Percentiles rank a stretch among this genome's conserved stretches.
These are phyloP conservation scores for Xylaria palmicola DNA, from an alignment of 495 filamentous ascomycete genomes.

Conservation along the genomic window DNA sequence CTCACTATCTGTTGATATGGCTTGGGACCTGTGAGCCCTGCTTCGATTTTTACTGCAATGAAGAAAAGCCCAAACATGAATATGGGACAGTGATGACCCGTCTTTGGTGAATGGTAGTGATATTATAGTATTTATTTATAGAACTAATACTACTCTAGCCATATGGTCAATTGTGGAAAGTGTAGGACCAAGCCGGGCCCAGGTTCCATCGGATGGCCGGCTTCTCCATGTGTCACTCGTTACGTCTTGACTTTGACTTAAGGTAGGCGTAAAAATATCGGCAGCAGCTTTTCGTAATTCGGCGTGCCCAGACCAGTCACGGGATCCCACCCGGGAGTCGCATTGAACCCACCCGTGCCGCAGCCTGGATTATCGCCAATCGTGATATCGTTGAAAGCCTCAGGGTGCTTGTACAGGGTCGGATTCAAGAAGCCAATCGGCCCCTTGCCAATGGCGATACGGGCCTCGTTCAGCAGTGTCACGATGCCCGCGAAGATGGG, in stretches of 20 bases:
- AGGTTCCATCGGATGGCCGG: too few species aligned
- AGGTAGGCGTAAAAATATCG: slow-evolving; percentile 14
- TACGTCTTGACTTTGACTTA: neutral
- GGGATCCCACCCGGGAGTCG: slow-evolving; percentile 40
- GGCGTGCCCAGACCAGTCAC: slow-evolving; percentile 39
- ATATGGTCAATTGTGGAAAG: too few species aligned
- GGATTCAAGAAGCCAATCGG: slow-evolving; percentile 67
- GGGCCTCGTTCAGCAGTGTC: slow-evolving; percentile 61
- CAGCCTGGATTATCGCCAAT: slow-evolving; percentile 59
- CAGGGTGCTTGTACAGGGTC: slow-evolving; percentile 57
- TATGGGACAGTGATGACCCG: too few species aligned
- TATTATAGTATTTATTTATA: too few species aligned
- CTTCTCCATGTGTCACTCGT: too few species aligned
- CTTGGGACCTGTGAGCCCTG: too few species aligned
- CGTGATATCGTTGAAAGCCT: slow-evolving; percentile 60
- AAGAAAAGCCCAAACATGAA: too few species aligned
- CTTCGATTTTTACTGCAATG: too few species aligned
- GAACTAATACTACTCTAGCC: too few species aligned
- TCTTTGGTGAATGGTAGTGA: too few species aligned
- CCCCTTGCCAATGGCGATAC: slow-evolving; percentile 51
- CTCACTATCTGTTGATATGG: too few species aligned
- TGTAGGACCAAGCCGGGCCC: too few species aligned
- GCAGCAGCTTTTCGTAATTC: slow-evolving; percentile 27
- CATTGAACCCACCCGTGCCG: slow-evolving; percentile 44
- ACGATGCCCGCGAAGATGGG: slow-evolving; percentile 50